These are phyloP conservation scores for Phytophthora litchii DNA, from an alignment of 352 stramenopile genomes.

Conservation along the genomic window DNA sequence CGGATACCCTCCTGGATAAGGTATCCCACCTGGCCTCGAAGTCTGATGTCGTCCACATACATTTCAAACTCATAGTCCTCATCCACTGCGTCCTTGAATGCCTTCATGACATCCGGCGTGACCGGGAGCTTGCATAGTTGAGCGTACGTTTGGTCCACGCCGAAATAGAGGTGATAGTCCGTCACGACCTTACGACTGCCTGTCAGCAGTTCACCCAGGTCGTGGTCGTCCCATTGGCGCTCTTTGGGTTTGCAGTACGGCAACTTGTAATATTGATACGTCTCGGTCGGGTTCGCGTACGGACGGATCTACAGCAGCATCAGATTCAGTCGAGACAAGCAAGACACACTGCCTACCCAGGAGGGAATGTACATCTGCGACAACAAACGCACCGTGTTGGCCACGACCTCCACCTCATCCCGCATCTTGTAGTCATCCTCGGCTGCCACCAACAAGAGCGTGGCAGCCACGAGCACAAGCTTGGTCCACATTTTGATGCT, in stretches of 20 bases:
- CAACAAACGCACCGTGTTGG: constrained; percentile 59
- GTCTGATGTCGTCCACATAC: constrained; percentile 97
- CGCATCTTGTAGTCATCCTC: constrained; percentile 54
- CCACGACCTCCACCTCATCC: constrained; percentile 73
- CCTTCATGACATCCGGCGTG: constrained; percentile 74
- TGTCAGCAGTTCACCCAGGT: constrained; percentile 95
- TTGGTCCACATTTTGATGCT: constrained; percentile 16
- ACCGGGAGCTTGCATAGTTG: constrained; percentile 92
- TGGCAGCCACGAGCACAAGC: constrained; percentile 22
- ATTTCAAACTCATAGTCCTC: constrained; percentile 99
- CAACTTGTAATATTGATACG: constrained; percentile 98
- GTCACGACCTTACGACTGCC: constrained; percentile 94
- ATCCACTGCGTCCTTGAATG: constrained; percentile 96
- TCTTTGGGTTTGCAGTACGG: constrained; percentile 94
- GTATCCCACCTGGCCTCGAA: constrained; percentile 96
- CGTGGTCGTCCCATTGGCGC: constrained; percentile 88
- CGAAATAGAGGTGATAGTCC: constrained; percentile 84
- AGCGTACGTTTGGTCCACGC: constrained; percentile 83
- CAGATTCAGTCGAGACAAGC: constrained; percentile 3
- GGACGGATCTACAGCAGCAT: constrained; percentile 70
- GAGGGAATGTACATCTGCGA: neutral
- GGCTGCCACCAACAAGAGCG: constrained; percentile 6
- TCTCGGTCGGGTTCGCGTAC: constrained; percentile 98
- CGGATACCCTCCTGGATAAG: constrained; percentile 64
- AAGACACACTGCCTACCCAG: neutral